A percentile compares a stretch with the other conserved stretches of the same genome.
Conservation (phyloP, 2,329 filamentous ascomycete species). For the Acrocalymma vagum region DNA sequence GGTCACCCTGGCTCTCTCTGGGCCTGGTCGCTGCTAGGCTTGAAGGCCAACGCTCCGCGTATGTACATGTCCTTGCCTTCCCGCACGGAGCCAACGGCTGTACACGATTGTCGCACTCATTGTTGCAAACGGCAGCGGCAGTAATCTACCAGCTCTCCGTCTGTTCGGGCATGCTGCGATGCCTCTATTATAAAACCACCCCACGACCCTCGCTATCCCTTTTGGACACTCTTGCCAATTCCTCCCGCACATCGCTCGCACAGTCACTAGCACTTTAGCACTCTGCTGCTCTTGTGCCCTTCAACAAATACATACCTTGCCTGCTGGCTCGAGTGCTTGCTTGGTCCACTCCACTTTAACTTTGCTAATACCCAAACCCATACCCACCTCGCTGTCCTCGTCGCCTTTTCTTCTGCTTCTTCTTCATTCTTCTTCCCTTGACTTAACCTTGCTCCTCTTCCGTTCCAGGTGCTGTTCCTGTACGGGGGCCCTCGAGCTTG, state of each 20-base stretch:
- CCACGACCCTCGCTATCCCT: constrained; percentile 40
- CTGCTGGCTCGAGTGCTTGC: constrained; percentile 15
- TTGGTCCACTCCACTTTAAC: neutral
- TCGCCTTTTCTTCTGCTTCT: constrained; percentile 14
- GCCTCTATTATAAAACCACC: constrained; percentile 49
- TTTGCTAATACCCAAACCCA: neutral
- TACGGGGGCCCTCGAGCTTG: no score
- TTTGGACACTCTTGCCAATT: constrained; percentile 40
- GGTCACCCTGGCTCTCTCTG: constrained; percentile 28
- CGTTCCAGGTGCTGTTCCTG: constrained; percentile 4
- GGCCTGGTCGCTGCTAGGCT: constrained; percentile 36
- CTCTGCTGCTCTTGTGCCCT: neutral
- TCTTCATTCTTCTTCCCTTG: constrained; percentile 9
- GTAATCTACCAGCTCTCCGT: constrained; percentile 50
- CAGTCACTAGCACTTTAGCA: constrained; percentile 6
- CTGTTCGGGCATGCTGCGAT: constrained; percentile 43
- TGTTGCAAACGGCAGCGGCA: constrained; percentile 52
- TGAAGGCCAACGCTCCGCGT: constrained; percentile 38
- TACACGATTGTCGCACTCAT: constrained; percentile 49
- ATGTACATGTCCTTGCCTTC: constrained; percentile 46
- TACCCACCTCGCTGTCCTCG: constrained; percentile 11
- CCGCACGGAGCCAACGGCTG: constrained; percentile 50
- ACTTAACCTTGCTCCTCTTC: constrained; percentile 11
- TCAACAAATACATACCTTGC: constrained; percentile 13
- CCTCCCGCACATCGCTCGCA: constrained; percentile 18